A percentile compares a stretch with the other conserved stretches of the same genome.
phyloP scores from a whole-genome alignment of 2,329 filamentous ascomycete species.

The Diaporthe batatas region DNA sequence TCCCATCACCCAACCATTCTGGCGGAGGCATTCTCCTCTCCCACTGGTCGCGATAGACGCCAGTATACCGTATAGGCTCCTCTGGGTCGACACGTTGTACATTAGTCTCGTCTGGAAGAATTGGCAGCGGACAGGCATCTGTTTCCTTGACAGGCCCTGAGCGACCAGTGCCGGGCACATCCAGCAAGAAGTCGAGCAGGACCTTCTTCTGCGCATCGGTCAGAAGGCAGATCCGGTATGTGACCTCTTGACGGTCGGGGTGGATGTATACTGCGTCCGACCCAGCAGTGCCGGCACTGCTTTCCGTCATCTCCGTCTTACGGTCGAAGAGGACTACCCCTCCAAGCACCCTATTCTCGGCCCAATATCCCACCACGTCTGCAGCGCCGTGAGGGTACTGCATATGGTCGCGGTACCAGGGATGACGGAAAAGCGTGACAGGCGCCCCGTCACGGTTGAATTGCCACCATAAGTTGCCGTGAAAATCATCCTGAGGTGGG shows the following conservation, averaged over 20 bases:
- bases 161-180: background rate
- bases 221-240: slow-evolving; percentile 14
- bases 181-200: slow-evolving; percentile 18
- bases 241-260: slow-evolving; percentile 10
- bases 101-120: background rate
- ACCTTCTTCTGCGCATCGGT: slow-evolving; percentile 8
- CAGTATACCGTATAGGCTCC: background rate
- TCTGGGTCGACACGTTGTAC: slow-evolving; percentile 1
- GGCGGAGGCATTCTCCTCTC: slow-evolving; percentile 9
- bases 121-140: background rate
- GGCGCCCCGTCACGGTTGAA: too few species aligned
- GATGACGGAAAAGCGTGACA: too few species aligned
- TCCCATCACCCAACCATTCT: slow-evolving; percentile 8
- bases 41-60: slow-evolving; percentile 10
- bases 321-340: too few species aligned
- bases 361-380: too few species aligned
- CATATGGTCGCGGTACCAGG: too few species aligned
- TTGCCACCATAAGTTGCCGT: too few species aligned
- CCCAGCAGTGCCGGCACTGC: background rate
- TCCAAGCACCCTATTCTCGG: too few species aligned
- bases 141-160: background rate
- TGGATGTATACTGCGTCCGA: slow-evolving; percentile 4
- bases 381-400: too few species aligned
- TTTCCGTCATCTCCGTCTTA: background rate
- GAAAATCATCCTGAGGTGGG: too few species aligned